Base-by-base conservation (phyloP, 805 yeast genomes). In the Suhomyces emberorum region DNA sequence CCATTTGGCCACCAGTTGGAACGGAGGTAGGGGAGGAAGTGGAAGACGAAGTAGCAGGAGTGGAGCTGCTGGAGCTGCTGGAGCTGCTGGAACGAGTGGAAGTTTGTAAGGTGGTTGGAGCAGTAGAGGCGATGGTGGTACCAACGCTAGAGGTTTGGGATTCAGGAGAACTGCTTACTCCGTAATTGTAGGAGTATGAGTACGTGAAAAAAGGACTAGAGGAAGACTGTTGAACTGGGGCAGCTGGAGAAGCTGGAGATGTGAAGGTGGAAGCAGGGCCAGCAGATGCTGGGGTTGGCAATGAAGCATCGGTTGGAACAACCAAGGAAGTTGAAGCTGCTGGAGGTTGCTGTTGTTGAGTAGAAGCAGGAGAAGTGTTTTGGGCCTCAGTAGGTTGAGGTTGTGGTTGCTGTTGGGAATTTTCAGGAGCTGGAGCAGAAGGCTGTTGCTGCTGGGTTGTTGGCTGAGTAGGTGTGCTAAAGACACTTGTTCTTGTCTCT, bases 401-500 rank as follows among this genome's bases (percentile, higher is more conserved):
- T 9, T 46, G 15, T 34, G 50, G 23, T 16, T 6, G 46, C 31
- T 24, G 28, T 1, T 28, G 14, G 16, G 34, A 23, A 4, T 24
- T 23, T 19, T 30, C 26, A 7, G 34, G 23, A 15, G 34, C 28
- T 21, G 47, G 30, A 15, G 45, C 37, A 30, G 44, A 14, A 9
- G 39, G 21, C 15, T 34, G 30, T 10, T 21, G 8, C 7, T 21
- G 22, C 21, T 41, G 15, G n/a, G 45, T 27, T 15, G 43, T 19
- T 6, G 43, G 36, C 21, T 55, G 32, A 17, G 43, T 46, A 22
- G 37, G 20, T 1, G 9, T 20, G 34, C 50, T 49, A 36, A 47
- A 47, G 5, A 49, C 48, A 19, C 54, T 49, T 25, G 72, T 62
- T 15, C 61, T 59, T 31, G 69, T 64, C 22, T 63, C 53, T 8